Evolutionary conservation across 495 filamentous ascomycete species (phyloP).

Genomic region (Trichoderma reesei): DNA sequence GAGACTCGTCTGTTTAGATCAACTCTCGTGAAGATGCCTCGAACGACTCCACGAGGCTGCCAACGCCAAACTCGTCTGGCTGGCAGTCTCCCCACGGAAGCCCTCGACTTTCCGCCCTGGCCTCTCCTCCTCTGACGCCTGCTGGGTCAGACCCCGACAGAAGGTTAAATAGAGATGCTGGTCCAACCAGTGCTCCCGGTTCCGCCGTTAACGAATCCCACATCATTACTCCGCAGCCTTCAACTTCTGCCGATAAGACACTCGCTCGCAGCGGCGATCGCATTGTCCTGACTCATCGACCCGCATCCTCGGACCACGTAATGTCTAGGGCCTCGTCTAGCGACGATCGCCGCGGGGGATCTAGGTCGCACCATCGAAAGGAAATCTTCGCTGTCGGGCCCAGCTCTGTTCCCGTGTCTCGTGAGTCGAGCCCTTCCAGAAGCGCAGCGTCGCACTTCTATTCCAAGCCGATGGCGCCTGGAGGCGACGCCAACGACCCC

Average conservation of each 20-base stretch:
- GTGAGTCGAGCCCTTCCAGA: conserved; percentile 54
- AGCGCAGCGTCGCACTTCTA: conserved; percentile 47
- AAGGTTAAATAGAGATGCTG: conserved; percentile 10
- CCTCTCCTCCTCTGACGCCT: conserved; percentile 85
- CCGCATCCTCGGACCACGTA: conserved; percentile 30
- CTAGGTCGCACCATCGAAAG: conserved; percentile 40
- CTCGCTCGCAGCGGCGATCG: conserved; percentile 22
- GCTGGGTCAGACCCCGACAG: conserved; percentile 50
- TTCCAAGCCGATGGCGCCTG: conserved; percentile 63
- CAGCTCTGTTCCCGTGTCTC: conserved; percentile 57
- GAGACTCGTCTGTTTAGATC: conserved; percentile 21
- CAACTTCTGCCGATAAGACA: conserved; percentile 35
- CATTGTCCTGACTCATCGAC: conserved; percentile 20
- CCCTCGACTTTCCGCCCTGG: conserved; percentile 51
- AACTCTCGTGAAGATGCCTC: conserved; percentile 34
- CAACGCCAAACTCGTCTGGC: conserved; percentile 22
- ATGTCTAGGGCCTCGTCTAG: conserved; percentile 13
- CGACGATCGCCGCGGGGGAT: conserved; percentile 14
- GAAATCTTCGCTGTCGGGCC: conserved; percentile 32
- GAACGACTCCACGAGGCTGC: conserved; percentile 24
- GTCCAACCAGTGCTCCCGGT: neutral
- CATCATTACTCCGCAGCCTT: conserved; percentile 58
- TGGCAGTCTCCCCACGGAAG: conserved; percentile 35
- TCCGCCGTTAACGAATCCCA: conserved; percentile 26
- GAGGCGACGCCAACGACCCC: conserved; percentile 77